Percentiles rank a stretch among this genome's conserved stretches.
phyloP scores from a whole-genome alignment of 768 basidiomycete species.

The Pulveroboletus ravenelii region DNA sequence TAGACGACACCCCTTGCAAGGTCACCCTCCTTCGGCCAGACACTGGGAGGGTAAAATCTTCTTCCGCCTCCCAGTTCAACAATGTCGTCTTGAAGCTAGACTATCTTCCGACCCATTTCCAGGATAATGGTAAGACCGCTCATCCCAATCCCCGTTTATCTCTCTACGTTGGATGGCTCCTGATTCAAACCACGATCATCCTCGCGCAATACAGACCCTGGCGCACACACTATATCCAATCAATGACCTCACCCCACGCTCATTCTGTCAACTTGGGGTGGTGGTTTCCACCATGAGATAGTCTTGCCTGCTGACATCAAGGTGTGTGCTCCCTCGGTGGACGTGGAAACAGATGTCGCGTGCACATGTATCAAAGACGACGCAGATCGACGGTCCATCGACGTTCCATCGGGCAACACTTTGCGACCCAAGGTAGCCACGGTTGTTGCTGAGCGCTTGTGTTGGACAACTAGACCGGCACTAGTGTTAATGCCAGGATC shows the following conservation, averaged over 20 bases:
- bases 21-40: too few relatives aligned
- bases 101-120: too few relatives aligned
- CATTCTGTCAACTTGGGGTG: background rate
- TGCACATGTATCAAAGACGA: conserved; percentile 8
- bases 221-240: conserved; percentile 24
- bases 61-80: too few relatives aligned
- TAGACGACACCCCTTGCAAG: too few relatives aligned
- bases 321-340: background rate
- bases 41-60: too few relatives aligned
- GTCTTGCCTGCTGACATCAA: background rate
- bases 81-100: too few relatives aligned
- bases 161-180: background rate
- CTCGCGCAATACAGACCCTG: conserved; percentile 6
- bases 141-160: too few relatives aligned
- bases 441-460: conserved; percentile 3
- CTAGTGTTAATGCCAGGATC: background rate
- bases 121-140: too few relatives aligned
- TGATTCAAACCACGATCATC: background rate
- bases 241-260: conserved; percentile 10
- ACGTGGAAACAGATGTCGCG: background rate
- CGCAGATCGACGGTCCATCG: conserved; percentile 13
- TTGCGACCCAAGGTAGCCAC: background rate
- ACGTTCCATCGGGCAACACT: background rate
- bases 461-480: background rate
- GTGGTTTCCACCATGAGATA: conserved; percentile 11